Evolutionary conservation across 352 stramenopile genomes (phyloP), one percentile per base, ranked within the genome.

Genomic region (Albugo laibachii): DNA sequence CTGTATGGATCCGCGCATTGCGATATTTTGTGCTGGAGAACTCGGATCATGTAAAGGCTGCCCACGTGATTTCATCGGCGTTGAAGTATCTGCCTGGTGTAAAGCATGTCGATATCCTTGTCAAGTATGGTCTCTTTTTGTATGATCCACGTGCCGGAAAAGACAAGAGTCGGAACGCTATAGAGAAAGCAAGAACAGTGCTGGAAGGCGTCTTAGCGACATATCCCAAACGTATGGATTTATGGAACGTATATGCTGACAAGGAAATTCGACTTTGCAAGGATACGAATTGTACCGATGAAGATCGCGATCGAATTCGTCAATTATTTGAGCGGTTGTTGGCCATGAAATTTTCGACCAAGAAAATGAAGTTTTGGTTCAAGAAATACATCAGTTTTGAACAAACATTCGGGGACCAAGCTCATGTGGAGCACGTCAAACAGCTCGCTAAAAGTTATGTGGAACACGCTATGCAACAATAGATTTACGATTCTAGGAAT

Each of bases 331-430:
- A 93, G 50, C 84, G 80, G 12, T 63, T 95, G n/a, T 50, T 95
- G 14, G 77, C 79, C 15, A 91, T 96, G 69, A 92, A 97, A 27
- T 95, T 97, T 41, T 94, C 73, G 8, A 77, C 94, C 52, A 97
- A 97, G 61, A 95, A 97, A 77, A 97, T 98, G 89, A 97, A 97
- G 66, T 95, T 91, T 53, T 56, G 97, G 50, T 98, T 98, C 70
- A 97, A 97, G 59, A 97, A 97, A 61, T 97, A 80, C 66, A 74
- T 96, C 52, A 59, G 74, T 19, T 93, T 96, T 48, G 93, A 98
- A 69, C 79, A 96, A 54, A 71, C 83, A 11, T 76, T 96, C 58
- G 93, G 93, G 36, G 74, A 93, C 48, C 75, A 80, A 45, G 65
- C 74, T 11, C 77, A 61, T 44, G 76, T 93, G 50, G 78, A 93